These are phyloP conservation scores for Cadophora gregata DNA, from an alignment of 2,329 filamentous ascomycete genomes.

Conservation along the genomic window DNA sequence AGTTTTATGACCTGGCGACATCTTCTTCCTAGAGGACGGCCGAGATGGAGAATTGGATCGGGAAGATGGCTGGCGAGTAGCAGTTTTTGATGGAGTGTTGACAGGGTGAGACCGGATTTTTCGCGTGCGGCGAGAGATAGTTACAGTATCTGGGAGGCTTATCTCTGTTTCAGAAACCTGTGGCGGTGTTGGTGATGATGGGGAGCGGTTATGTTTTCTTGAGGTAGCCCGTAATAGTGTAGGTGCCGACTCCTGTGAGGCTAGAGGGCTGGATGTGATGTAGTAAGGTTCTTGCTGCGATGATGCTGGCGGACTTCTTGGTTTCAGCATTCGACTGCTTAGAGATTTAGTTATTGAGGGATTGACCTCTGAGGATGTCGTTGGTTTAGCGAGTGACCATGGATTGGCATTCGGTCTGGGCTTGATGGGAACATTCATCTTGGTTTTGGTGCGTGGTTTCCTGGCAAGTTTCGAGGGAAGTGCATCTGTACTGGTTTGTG, in stretches of 20 bases:
- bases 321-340: not conserved
- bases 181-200: slow-evolving; percentile 20
- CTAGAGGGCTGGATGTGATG: slow-evolving; percentile 22
- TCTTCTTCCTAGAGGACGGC: slow-evolving; percentile 24
- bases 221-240: slow-evolving; percentile 13
- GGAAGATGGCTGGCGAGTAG: not conserved
- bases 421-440: slow-evolving; percentile 20
- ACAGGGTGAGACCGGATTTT: slow-evolving; percentile 2
- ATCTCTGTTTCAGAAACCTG: slow-evolving; percentile 7
- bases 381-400: slow-evolving; percentile 26
- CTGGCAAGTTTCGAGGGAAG: not conserved
- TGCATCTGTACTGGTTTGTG: slow-evolving; percentile 19
- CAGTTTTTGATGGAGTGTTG: slow-evolving; percentile 17
- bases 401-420: slow-evolving; percentile 30
- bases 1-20: slow-evolving; percentile 17
- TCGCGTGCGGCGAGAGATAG: slow-evolving; percentile 20
- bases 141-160: slow-evolving; percentile 22
- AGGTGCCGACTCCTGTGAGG: not conserved
- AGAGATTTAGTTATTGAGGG: slow-evolving; percentile 24
- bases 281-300: slow-evolving; percentile 1
- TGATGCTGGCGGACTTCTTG: slow-evolving; percentile 1
- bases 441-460: slow-evolving; percentile 15
- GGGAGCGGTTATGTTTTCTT: slow-evolving; percentile 15
- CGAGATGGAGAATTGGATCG: slow-evolving; percentile 5
- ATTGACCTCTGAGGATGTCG: slow-evolving; percentile 17